Evolutionary conservation across 2,329 filamentous ascomycete species (phyloP), one percentile per base, ranked within the genome.

Genomic region (Stagonosporopsis chrysanthemi): DNA sequence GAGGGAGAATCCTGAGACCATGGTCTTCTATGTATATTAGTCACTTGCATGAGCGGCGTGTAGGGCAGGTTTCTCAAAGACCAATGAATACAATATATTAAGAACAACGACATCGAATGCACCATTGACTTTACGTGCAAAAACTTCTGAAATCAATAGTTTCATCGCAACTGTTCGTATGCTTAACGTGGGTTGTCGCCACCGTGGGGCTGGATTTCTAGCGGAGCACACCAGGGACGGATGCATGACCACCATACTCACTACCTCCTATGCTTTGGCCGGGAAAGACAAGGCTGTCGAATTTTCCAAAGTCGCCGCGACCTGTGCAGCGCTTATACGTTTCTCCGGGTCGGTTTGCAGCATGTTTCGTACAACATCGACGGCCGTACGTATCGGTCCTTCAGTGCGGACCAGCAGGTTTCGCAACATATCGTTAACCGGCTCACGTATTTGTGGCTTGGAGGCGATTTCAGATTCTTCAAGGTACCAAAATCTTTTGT

Each of bases 21-120:
- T 42, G 35, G 53, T 56, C 3, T 52, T 56, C 14, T 56, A 52
- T 17, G 47, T 56, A 1, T 56, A 52, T 15, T 56, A 47, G 28
- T 31, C 9, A 26, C 8, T 29, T 17, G 6, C 14, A 7, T 36
- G 33, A 11, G 36, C 12, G 36, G 19, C 8, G 5, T 11, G 36
- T 7, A 22, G 8, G 9, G 1, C 8, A 22, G 36, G 17, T 39
- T 3, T 14, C 12, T 15, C 12, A 2, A 15, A 6, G 31, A 15
- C 3, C 12, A 33, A 15, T 33, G 14, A 15, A 33, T 8, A 5
- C 8, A 11, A 11, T 29, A 6, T 5, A 29, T 5, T 29, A 2
- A 11, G 28, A 29, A 8, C 6, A 29, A 11, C 6, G 28, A 29
- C 28, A 29, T 29, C 24, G 7, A 26, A 26, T 7, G 4, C 7